Conservation (phyloP, 495 filamentous ascomycete species). For the Podospora bellae-mahoneyi region DNA sequence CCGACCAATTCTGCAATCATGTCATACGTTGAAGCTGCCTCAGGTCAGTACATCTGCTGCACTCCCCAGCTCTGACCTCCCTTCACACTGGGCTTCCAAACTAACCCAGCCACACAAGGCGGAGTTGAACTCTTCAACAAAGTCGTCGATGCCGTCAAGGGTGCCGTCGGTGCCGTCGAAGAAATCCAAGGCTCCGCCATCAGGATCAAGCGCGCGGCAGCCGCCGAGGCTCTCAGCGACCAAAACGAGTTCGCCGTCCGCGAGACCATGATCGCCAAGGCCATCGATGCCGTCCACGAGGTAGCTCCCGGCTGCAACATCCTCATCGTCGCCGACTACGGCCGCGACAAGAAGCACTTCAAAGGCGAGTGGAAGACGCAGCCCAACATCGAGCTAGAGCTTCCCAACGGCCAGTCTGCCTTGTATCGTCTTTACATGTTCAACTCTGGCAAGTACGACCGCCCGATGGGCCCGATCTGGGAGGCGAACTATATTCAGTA, state of each 20-base stretch:
- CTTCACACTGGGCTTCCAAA: neutral
- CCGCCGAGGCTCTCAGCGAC: neutral
- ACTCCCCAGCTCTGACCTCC: neutral
- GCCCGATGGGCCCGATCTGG: slow-evolving; percentile 1
- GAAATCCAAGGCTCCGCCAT: neutral
- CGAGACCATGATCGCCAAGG: neutral
- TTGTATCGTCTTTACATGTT: slow-evolving; percentile 3
- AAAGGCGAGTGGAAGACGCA: neutral
- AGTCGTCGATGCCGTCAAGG: neutral
- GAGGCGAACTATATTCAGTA: slow-evolving; percentile 8
- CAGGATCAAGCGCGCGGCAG: neutral
- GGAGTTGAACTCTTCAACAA: neutral
- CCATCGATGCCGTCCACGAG: neutral
- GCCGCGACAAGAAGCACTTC: neutral
- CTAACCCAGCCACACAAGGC: neutral
- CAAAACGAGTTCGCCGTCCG: neutral
- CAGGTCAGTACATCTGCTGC: neutral
- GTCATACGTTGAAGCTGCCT: neutral
- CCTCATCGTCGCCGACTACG: slow-evolving; percentile 6
- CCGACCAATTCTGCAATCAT: neutral
- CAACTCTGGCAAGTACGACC: slow-evolving; percentile 2
- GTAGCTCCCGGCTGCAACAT: slow-evolving; percentile 1
- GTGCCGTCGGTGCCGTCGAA: neutral
- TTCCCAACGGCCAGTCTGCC: neutral
- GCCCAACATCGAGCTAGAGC: neutral